Evolutionary conservation across 192 early-diverging fungal genomes (phyloP).

Genomic region (Coemansia sp.): DNA sequence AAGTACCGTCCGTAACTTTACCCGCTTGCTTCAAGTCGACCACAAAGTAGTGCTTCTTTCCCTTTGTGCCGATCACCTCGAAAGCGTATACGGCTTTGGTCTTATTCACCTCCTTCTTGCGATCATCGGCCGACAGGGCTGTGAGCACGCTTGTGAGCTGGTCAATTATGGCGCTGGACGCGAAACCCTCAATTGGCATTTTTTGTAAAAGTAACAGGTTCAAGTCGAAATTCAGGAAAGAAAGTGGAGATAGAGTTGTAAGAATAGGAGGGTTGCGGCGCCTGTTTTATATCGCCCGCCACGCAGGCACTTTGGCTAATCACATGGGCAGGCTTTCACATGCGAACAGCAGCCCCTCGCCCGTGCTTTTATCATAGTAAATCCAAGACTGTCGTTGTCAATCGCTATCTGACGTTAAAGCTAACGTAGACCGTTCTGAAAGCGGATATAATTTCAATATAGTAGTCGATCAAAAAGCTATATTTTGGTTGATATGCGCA

Average conservation of each 20-base stretch:
- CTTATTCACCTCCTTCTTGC: constrained; percentile 50
- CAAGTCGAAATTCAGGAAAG: not conserved
- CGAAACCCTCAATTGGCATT: constrained; percentile 46
- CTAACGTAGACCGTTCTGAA: too few species aligned
- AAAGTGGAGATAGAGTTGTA: not conserved
- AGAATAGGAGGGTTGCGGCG: not conserved
- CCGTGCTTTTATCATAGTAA: too few species aligned
- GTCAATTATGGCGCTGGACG: constrained; percentile 48
- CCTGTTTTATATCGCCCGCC: not conserved
- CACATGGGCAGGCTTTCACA: not conserved
- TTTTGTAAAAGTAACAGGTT: not conserved
- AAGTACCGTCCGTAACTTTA: constrained; percentile 60
- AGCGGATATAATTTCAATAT: too few species aligned
- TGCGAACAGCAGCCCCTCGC: not conserved
- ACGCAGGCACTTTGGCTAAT: not conserved
- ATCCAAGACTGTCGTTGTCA: too few species aligned
- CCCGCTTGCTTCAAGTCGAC: constrained; percentile 81
- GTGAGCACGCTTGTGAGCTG: constrained; percentile 36
- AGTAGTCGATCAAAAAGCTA: too few species aligned
- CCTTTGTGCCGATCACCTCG: constrained; percentile 67
- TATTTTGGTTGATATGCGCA: too few species aligned
- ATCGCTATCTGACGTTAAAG: too few species aligned
- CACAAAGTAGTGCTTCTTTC: constrained; percentile 75
- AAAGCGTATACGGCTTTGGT: constrained; percentile 88
- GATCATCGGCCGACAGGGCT: constrained; percentile 41